A percentile compares a stretch with the other conserved stretches of the same genome.
phyloP scores from a whole-genome alignment of 2,329 filamentous ascomycete species.

The Saccharata proteae region DNA sequence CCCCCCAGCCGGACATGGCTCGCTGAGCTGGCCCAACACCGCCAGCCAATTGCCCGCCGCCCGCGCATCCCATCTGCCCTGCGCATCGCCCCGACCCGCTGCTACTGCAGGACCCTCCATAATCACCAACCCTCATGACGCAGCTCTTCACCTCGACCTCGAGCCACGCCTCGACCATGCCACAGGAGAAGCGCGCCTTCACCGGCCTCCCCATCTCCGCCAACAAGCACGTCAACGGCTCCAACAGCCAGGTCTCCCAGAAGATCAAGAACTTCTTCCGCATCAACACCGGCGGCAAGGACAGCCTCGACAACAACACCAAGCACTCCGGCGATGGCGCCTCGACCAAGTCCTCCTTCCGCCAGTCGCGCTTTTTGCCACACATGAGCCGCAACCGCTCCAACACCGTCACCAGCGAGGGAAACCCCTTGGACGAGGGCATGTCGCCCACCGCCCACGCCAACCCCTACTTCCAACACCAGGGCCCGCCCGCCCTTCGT shows the following conservation, averaged over 20 bases:
- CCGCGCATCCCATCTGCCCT: constrained; percentile 3
- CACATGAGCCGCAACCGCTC: constrained; percentile 80
- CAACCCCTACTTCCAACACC: constrained; percentile 95
- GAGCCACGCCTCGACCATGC: constrained; percentile 21
- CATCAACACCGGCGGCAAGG: constrained; percentile 44
- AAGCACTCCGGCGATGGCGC: constrained; percentile 37
- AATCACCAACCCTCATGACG: constrained; percentile 27
- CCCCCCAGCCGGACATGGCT: constrained; percentile 16
- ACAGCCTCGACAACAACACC: constrained; percentile 23
- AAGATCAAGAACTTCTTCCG: constrained; percentile 60
- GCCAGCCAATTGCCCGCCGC: constrained; percentile 11
- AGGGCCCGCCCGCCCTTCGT: constrained; percentile 82
- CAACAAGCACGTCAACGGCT: constrained; percentile 36
- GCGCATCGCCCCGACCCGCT: constrained; percentile 5
- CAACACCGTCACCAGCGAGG: constrained; percentile 83
- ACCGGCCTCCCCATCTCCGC: constrained; percentile 32
- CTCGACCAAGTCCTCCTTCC: constrained; percentile 56
- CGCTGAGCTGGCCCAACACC: constrained; percentile 16
- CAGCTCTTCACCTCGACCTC: constrained; percentile 30
- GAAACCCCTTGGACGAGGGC: constrained; percentile 76
- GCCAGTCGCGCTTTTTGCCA: constrained; percentile 80
- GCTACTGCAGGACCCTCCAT: no score
- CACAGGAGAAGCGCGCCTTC: constrained; percentile 36
- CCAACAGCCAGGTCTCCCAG: constrained; percentile 45
- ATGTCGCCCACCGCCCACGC: constrained; percentile 87